Evolutionary conservation across 371 early-diverging fungal genomes (phyloP).

Genomic region (Mortierella sp.): DNA sequence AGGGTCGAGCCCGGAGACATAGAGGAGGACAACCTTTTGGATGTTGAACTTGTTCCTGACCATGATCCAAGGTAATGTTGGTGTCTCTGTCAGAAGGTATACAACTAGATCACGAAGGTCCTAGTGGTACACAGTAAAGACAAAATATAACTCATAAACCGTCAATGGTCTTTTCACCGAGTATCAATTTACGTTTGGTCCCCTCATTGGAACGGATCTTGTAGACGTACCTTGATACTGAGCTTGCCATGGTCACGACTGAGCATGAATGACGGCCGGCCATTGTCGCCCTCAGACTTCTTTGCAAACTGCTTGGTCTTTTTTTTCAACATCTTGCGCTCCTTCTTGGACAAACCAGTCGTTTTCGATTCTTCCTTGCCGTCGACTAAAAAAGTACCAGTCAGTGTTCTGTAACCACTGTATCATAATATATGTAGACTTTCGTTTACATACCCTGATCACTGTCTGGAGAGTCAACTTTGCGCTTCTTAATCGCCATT

Average conservation of each 20-base stretch:
- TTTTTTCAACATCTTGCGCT: slow-evolving; percentile 34
- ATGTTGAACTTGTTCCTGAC: slow-evolving; percentile 52
- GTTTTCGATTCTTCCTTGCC: background rate
- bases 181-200: background rate
- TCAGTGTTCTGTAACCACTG: background rate
- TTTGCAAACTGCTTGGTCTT: slow-evolving; percentile 15
- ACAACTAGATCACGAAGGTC: slow-evolving; percentile 40
- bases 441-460: background rate
- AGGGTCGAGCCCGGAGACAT: slow-evolving; percentile 45
- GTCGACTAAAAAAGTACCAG: background rate
- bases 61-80: slow-evolving; percentile 52
- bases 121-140: slow-evolving; percentile 3
- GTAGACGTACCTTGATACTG: slow-evolving; percentile 26
- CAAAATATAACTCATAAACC: background rate
- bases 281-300: slow-evolving; percentile 15
- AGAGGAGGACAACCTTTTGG: slow-evolving; percentile 36
- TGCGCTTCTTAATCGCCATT: background rate
- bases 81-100: slow-evolving; percentile 41
- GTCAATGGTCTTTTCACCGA: background rate
- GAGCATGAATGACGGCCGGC: slow-evolving; percentile 44
- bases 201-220: background rate
- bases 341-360: slow-evolving; percentile 10
- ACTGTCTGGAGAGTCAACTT: background rate
- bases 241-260: slow-evolving; percentile 27
- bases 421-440: too few relatives aligned